Evolutionary conservation across 2,329 filamentous ascomycete genomes (phyloP).

Genomic region (Coleophoma crateriformis): DNA sequence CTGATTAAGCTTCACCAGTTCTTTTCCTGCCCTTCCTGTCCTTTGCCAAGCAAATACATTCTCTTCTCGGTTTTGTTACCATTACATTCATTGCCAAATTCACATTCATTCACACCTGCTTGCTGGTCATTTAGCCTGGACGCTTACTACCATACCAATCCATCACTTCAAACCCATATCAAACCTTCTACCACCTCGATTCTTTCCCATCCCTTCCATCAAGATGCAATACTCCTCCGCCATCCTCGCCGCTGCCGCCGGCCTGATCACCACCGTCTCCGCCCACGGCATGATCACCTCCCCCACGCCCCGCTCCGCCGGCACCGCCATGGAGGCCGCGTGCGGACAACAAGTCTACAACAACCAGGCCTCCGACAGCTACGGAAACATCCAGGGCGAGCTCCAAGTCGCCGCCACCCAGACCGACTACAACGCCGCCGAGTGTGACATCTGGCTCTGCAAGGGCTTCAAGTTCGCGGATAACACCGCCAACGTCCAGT

Average conservation of each 20-base stretch:
- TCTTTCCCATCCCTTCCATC: not conserved
- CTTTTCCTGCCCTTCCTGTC: not conserved
- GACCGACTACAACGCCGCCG: conserved; percentile 13
- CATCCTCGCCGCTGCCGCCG: conserved; percentile 13
- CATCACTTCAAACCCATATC: not conserved
- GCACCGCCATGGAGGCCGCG: conserved; percentile 35
- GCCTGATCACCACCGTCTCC: conserved; percentile 33
- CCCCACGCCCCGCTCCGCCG: conserved; percentile 35
- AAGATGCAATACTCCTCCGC: conserved; percentile 21
- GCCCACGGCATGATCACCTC: conserved; percentile 42
- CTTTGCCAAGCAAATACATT: not conserved
- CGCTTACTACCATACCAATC: not conserved
- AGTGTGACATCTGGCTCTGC: conserved; percentile 40
- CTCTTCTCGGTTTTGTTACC: not conserved
- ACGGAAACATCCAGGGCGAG: conserved; percentile 28
- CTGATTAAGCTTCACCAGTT: not conserved
- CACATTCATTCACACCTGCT: too few relatives aligned
- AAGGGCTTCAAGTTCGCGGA: conserved; percentile 39
- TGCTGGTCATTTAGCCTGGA: too few relatives aligned
- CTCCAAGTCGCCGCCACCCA: conserved; percentile 31
- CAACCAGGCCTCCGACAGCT: conserved; percentile 20
- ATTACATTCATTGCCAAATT: too few relatives aligned
- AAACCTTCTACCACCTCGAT: not conserved
- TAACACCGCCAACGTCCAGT: conserved; percentile 37
- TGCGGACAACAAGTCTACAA: conserved; percentile 38